Evolutionary conservation across 495 filamentous ascomycete species (phyloP).

Genomic region (Penicillium chermesinum): DNA sequence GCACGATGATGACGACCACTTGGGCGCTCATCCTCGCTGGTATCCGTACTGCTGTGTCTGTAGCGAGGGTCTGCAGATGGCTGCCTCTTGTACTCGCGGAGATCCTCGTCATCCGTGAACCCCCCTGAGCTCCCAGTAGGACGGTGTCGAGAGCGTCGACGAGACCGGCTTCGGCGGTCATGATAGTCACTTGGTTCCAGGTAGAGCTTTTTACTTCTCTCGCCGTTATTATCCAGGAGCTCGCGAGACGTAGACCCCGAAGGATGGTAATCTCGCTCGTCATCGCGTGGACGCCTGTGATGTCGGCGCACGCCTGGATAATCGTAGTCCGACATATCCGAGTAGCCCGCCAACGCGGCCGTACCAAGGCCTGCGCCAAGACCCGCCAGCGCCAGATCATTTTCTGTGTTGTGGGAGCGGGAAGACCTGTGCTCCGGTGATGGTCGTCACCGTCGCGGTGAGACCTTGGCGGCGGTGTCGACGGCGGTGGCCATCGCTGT

Average conservation of each 20-base stretch:
- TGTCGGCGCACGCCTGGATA: constrained; percentile 12
- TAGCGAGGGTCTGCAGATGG: constrained; percentile 22
- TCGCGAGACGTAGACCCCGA: constrained; percentile 14
- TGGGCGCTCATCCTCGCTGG: constrained; percentile 12
- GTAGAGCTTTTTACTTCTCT: constrained; percentile 15
- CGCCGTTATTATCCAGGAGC: constrained; percentile 4
- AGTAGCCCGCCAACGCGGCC: constrained; percentile 36
- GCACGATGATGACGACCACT: constrained; percentile 13
- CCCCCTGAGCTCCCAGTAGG: constrained; percentile 28
- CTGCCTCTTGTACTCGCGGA: constrained; percentile 32
- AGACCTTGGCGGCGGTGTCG: constrained; percentile 25
- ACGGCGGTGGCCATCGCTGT: constrained; percentile 18
- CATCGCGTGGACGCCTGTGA: constrained; percentile 10
- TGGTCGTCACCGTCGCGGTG: constrained; percentile 19
- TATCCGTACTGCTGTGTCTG: constrained; percentile 23
- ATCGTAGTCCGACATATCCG: constrained; percentile 35
- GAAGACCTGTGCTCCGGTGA: constrained; percentile 26
- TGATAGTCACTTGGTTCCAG: constrained; percentile 15
- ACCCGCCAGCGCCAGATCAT: constrained; percentile 23
- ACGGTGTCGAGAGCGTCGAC: constrained; percentile 27
- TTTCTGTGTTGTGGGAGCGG: constrained; percentile 11
- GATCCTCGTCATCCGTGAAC: constrained; percentile 36
- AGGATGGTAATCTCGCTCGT: constrained; percentile 11
- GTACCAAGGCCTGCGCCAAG: constrained; percentile 37
- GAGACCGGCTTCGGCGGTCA: constrained; percentile 24